Percentiles rank a stretch among this genome's conserved stretches.
These are phyloP conservation scores for Spinacia oleracea DNA, from an alignment of 179 eudicot genomes.

Conservation along the genomic window DNA sequence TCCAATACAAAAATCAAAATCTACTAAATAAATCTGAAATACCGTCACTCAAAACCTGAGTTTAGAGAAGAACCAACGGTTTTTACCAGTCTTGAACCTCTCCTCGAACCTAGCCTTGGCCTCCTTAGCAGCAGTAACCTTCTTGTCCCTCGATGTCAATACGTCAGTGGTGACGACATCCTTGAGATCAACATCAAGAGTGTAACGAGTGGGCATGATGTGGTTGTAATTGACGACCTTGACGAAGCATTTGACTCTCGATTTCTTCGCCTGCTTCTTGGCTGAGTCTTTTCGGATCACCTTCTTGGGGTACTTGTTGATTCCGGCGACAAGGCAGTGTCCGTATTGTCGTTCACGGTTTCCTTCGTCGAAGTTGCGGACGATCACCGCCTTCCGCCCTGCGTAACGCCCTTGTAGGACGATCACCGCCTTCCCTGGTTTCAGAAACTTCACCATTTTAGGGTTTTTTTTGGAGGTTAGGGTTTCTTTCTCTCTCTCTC, in stretches of 20 bases:
- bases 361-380: conserved; percentile 32
- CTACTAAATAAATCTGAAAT: too few relatives aligned
- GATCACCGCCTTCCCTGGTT: conserved; percentile 35
- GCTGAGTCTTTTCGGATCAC: conserved; percentile 38
- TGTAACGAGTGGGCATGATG: conserved; percentile 38
- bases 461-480: not conserved
- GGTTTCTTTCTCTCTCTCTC: too few relatives aligned
- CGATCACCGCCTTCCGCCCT: conserved; percentile 34
- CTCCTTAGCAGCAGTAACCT: conserved; percentile 40
- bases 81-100: conserved; percentile 38
- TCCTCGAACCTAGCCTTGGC: conserved; percentile 32
- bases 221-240: conserved; percentile 37
- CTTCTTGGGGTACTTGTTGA: conserved; percentile 33
- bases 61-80: conserved; percentile 38
- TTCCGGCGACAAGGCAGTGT: conserved; percentile 35
- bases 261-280: conserved; percentile 37
- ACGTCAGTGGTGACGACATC: conserved; percentile 27
- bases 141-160: conserved; percentile 25
- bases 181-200: conserved; percentile 35
- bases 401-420: conserved; percentile 36
- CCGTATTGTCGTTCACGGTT: conserved; percentile 30
- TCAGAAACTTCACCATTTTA: conserved; percentile 36
- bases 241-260: conserved; percentile 30
- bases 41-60: conserved; percentile 31
- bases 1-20: too few relatives aligned